Evolutionary conservation across 2,329 filamentous ascomycete species (phyloP), one percentile per base, ranked within the genome.

Genomic region (Emericellopsis atlantica): DNA sequence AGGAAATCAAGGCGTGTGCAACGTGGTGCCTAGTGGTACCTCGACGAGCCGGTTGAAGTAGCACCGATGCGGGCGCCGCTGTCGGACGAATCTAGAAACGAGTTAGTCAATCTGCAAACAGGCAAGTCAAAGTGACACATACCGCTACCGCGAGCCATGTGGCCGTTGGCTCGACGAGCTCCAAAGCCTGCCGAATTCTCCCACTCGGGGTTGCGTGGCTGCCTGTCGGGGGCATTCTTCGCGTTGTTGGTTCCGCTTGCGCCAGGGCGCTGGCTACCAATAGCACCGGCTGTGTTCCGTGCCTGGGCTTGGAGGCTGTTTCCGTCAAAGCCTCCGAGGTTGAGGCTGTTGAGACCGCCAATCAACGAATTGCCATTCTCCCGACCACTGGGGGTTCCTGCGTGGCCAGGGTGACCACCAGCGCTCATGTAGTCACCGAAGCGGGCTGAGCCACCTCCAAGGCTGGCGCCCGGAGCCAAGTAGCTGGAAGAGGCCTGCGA

Each of bases 401-500:
- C 53, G 43, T 52, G 62, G 33, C 59, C 53, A 5, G 54, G 46
- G 12, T 61, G 57, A 8, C 36, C 36, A 11, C 53, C 56, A 0
- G 56, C 57, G 33, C 57, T 56, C 39, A 64, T 58, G 48, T 70
- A 72, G 40, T 72, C 69, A 14, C 62, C 59, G 40, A 68, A 67
- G 21, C 67, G 65, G 21, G 61, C 61, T 7, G 54, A 60, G 36
- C 51, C 52, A 32, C 54, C 48, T 36, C 52, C 52, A 49, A 86
- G 66, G 47, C 77, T 76, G 23, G 60, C 61, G n/a, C 51, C 52
- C 4, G 61, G 55, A 5, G 53, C 62, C 22, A 65, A 60, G 57
- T 93, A 95, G 66, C 87, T 93, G 6, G 86, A 86, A 15, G 86
- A 87, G 1, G 62, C 58, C 11, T 92, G 95, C 4, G 85, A 90